Evolutionary conservation across 1,284 basidiomycete genomes (phyloP).

Genomic region (Exsudoporus floridanus): DNA sequence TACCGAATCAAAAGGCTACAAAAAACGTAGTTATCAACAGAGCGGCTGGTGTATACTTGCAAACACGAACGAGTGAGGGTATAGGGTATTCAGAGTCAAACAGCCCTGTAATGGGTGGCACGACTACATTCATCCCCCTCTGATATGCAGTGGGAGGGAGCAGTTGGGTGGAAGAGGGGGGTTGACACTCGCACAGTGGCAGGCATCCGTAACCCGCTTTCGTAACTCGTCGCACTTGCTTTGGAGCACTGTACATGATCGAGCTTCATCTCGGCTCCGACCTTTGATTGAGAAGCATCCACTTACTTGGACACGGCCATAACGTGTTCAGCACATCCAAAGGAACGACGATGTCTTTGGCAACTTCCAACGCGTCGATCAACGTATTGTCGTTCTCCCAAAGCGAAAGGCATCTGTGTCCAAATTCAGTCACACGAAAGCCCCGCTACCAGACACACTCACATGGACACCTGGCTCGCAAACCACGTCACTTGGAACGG

Average conservation of each 20-base stretch:
- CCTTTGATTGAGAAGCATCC: constrained; percentile 1
- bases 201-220: constrained; percentile 47
- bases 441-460: constrained; percentile 22
- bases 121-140: constrained; percentile 24
- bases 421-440: constrained; percentile 9
- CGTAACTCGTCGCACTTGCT: constrained; percentile 47
- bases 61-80: constrained; percentile 27
- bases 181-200: constrained; percentile 40
- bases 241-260: constrained; percentile 40
- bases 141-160: constrained; percentile 37
- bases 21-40: constrained; percentile 29
- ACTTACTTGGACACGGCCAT: constrained; percentile 68
- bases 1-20: constrained; percentile 32
- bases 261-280: constrained; percentile 8
- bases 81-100: constrained; percentile 20
- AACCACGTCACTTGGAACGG: constrained; percentile 76
- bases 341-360: constrained; percentile 59
- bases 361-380: constrained; percentile 61
- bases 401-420: constrained; percentile 56
- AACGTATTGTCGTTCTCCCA: constrained; percentile 64
- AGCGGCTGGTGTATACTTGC: constrained; percentile 29
- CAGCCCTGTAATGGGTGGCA: constrained; percentile 1
- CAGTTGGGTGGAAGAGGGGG: constrained; percentile 41
- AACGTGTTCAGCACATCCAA: constrained; percentile 65
- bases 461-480: constrained; percentile 62